Base-by-base conservation (phyloP, 352 stramenopile genomes). In the Peronosclerospora sorghi region DNA sequence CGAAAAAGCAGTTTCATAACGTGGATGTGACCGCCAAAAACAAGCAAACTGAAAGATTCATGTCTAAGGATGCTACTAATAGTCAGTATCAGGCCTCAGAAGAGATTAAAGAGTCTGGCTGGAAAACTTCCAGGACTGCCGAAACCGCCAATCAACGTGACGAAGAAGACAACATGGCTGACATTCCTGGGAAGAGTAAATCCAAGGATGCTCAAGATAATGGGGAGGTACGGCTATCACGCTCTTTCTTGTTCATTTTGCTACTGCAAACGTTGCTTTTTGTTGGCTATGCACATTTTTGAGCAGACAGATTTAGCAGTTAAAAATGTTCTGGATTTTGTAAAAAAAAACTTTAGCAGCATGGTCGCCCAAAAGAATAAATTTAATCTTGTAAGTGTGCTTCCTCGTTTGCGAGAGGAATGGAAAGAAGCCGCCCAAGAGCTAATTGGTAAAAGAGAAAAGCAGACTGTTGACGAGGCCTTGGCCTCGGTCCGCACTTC, bases 361-460 rank as follows among this genome's bases (percentile, higher is more conserved):
- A 71, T 86, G 34, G 50, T 51, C 9, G 54, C 63, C 10, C 62
- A 78, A 45, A 73, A 65, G 41, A 69, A 67, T 54, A 90, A 72
- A 48, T 59, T 90, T 20, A 71, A 83, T 18, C 62, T 75, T 45
- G 56, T 62, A 9, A 68, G 57, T 35, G 61, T 54, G 18, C 45
- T 69, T 18, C 48, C 55, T 8, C 64, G 76, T 34, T 60, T 68
- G 59, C 72, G 69, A 14, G 71, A 84, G 1, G 73, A 85, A 44
- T 86, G 75, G 67, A 79, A 70, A 20, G 64, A 80, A 23, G 71
- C 79, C 1, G 72, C 74, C 0, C 70, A 79, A n/a, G 74, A 89
- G 49, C 66, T 91, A 13, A 88, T 91, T 50, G 78, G 78, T 10
- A 68, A 65, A 18, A 73, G 68, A 35, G 75, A 86, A 58, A 81